Evolutionary conservation across 768 basidiomycete species (phyloP), one percentile per base, ranked within the genome.

Genomic region (Russula earlei): DNA sequence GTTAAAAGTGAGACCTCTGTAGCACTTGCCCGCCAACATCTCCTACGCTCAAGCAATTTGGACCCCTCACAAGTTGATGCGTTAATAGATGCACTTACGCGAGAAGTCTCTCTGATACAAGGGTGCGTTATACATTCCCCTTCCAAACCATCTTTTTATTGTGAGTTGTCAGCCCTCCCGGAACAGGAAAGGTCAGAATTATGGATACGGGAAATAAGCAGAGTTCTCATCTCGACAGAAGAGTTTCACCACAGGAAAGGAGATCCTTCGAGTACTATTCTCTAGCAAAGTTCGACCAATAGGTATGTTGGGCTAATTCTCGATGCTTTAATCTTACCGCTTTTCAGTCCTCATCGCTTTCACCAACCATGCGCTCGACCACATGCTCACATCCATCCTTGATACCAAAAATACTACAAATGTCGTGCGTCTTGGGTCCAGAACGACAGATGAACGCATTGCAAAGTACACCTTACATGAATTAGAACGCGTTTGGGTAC

Each of bases 311-410:
- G 5, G 24, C 45, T 11, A 22, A 19, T 7, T 10, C n/a, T 12
- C 6, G n/a, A 36, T 19, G 22, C 7, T 15, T 27, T 25, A 17
- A 19, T 15, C 47, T 38, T 17, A 45, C 43, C 11, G 3, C 29
- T 8, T n/a, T 24, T 20, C 51, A 66, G 66, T 76, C 3, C 69
- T 82, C 62, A 75, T 82, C 25, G 77, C 86, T 0, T 87, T 82
- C 68, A 90, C 87, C 0, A 89, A 90, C 60, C 88, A 89, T 42
- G 87, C 87, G 0, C 73, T 90, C 3, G 87, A 90, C 55, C 84
- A 88, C 59, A 76, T 89, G 70, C 69, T 90, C 2, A 70, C 70
- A 4, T 79, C 80, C 0, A 77, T 88, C 3, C 73, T 89, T 1
- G 84, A 89, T 59, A 78, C 77, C 0, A 65, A 68, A 0, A 86